A percentile compares a stretch with the other conserved stretches of the same genome.
phyloP scores from a whole-genome alignment of 2,329 filamentous ascomycete genomes.

The Fusarium humuli region DNA sequence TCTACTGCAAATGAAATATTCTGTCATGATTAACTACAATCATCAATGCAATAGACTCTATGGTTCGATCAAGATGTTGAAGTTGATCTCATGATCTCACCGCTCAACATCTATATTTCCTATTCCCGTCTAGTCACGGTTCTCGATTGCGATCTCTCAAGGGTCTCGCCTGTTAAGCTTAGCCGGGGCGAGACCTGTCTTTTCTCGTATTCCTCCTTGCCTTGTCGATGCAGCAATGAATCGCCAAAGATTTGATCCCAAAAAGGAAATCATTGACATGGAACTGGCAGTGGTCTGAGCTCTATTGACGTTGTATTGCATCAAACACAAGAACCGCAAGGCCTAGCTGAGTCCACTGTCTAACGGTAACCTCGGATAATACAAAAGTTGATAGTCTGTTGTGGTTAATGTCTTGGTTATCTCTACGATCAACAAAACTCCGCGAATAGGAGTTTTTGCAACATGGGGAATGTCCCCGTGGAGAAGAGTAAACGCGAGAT shows the following conservation, averaged over 20 bases:
- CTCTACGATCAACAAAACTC: conserved; percentile 21
- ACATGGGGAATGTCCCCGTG: conserved; percentile 26
- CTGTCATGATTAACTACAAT: no score
- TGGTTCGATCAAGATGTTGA: conserved; percentile 3
- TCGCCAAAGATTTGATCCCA: conserved; percentile 6
- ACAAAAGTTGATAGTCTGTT: background rate
- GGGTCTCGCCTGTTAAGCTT: conserved; percentile 22
- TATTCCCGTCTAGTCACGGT: background rate
- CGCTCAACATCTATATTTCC: conserved; percentile 9
- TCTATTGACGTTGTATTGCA: conserved; percentile 8
- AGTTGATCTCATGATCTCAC: conserved; percentile 37
- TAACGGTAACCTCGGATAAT: conserved; percentile 9
- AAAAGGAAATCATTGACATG: conserved; percentile 13
- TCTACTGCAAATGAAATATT: background rate
- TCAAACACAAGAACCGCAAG: background rate
- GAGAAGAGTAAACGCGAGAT: conserved; percentile 26
- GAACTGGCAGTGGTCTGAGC: conserved; percentile 24
- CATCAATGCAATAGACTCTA: background rate
- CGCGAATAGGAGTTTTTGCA: conserved; percentile 26
- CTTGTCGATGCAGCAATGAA: conserved; percentile 19
- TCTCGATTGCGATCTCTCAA: conserved; percentile 9
- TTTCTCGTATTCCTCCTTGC: conserved; percentile 40
- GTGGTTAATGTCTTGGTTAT: background rate
- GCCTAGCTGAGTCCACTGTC: background rate
- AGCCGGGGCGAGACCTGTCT: conserved; percentile 9